Evolutionary conservation across 805 yeast species (phyloP).

Genomic region (Peterozyma xylosa): DNA sequence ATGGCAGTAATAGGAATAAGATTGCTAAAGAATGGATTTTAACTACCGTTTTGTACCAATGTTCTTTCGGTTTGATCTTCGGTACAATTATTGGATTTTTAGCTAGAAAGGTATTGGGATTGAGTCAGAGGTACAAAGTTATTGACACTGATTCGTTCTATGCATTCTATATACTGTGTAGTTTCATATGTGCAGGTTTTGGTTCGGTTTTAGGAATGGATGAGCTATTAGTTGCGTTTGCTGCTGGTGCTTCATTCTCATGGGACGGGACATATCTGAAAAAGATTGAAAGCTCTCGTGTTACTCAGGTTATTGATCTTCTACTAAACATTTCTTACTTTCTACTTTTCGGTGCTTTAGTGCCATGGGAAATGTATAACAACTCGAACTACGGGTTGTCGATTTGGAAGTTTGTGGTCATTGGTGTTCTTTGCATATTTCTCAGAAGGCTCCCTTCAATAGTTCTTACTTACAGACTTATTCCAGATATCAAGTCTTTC

Average conservation of each 20-base stretch:
- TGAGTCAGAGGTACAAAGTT: constrained; percentile 59
- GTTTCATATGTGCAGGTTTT: constrained; percentile 81
- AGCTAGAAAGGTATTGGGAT: constrained; percentile 64
- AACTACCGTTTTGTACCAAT: constrained; percentile 72
- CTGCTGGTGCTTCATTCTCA: constrained; percentile 89
- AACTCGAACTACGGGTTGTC: constrained; percentile 50
- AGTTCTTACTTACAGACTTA: constrained; percentile 61
- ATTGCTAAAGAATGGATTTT: constrained; percentile 78
- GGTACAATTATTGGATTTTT: constrained; percentile 68
- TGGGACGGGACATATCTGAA: constrained; percentile 90
- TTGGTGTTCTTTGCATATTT: constrained; percentile 68
- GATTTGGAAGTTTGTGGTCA: constrained; percentile 72
- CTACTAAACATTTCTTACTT: constrained; percentile 78
- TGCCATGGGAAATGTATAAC: constrained; percentile 83
- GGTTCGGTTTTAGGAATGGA: constrained; percentile 87
- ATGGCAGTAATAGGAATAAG: constrained; percentile 55
- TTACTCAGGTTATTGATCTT: constrained; percentile 85
- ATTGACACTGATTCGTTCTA: constrained; percentile 87
- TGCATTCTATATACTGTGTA: constrained; percentile 74
- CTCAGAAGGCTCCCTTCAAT: constrained; percentile 82
- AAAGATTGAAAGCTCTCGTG: constrained; percentile 78
- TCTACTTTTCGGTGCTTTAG: constrained; percentile 83
- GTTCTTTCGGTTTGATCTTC: constrained; percentile 68
- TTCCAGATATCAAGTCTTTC: constrained; percentile 87
- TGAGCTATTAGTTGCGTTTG: constrained; percentile 80